Evolutionary conservation across 208 protist genomes (phyloP).

Genomic region (Naegleria fowleri): DNA sequence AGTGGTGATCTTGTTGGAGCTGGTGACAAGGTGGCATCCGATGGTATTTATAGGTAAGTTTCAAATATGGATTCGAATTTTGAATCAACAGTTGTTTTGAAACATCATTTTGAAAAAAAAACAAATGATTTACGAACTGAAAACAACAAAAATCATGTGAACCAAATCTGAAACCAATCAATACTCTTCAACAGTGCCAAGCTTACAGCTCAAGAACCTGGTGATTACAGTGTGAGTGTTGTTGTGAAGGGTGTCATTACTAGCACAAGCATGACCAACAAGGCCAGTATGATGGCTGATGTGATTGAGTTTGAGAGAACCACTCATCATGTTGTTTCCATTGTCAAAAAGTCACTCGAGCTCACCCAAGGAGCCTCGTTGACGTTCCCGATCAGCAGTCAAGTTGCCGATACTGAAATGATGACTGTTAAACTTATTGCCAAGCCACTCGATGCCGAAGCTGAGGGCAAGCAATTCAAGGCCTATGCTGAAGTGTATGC

Average conservation of each 20-base stretch:
- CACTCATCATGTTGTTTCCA: background rate
- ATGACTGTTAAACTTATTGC: background rate
- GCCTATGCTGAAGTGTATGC: conserved; percentile 21
- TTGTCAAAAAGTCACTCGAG: background rate
- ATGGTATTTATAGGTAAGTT: background rate
- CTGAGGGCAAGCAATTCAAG: background rate
- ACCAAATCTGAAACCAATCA: too few species aligned
- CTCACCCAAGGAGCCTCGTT: background rate
- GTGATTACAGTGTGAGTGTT: background rate
- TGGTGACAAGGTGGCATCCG: background rate
- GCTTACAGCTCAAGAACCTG: background rate
- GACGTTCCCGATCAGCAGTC: background rate
- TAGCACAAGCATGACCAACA: background rate
- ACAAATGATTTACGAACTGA: too few species aligned
- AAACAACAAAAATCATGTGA: too few species aligned
- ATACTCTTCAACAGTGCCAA: background rate
- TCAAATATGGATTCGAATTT: too few species aligned
- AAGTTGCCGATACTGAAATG: background rate
- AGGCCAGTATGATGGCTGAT: background rate
- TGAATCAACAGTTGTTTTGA: too few species aligned
- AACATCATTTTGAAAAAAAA: too few species aligned
- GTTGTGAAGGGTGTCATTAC: background rate
- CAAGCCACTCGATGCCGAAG: background rate
- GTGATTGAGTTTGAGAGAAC: background rate
- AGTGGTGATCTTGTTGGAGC: background rate